Percentiles rank a stretch among this genome's conserved stretches.
Evolutionary conservation across 208 protist genomes (phyloP).

Genomic region (Herpetomonas tarakana): DNA sequence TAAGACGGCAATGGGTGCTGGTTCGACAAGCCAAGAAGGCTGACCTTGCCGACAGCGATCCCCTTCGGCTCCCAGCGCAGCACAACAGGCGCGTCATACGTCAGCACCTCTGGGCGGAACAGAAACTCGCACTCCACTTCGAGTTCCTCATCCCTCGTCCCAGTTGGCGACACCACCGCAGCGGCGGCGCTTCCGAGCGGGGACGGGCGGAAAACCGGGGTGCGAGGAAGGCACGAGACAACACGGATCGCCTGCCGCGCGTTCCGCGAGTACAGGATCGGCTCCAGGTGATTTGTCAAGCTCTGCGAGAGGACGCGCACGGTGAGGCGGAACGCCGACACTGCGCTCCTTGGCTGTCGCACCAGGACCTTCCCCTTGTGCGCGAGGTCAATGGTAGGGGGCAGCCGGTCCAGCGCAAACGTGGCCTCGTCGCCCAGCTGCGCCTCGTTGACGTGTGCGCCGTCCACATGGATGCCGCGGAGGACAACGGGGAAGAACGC

Average conservation of each 20-base stretch:
- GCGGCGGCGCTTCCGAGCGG: neutral
- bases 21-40: neutral
- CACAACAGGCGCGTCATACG: constrained; percentile 44
- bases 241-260: constrained; percentile 67
- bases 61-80: constrained; percentile 76
- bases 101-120: constrained; percentile 76
- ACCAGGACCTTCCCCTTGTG: constrained; percentile 73
- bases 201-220: neutral
- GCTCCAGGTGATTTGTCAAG: constrained; percentile 54
- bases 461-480: constrained; percentile 92
- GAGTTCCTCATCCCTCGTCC: constrained; percentile 5
- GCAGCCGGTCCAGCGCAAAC: constrained; percentile 90
- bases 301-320: constrained; percentile 59
- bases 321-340: constrained; percentile 23
- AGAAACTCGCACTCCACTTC: constrained; percentile 51
- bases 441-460: constrained; percentile 88
- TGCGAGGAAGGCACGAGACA: constrained; percentile 2
- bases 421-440: constrained; percentile 81
- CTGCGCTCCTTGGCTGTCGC: constrained; percentile 18
- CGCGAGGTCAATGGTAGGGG: constrained; percentile 39
- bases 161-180: neutral
- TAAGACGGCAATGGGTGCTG: too few species aligned
- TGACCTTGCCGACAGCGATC: constrained; percentile 57
- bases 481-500: constrained; percentile 81
- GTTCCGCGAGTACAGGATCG: constrained; percentile 78